Base-by-base conservation (phyloP, 768 basidiomycete species). In the Boletus barrowsii region DNA sequence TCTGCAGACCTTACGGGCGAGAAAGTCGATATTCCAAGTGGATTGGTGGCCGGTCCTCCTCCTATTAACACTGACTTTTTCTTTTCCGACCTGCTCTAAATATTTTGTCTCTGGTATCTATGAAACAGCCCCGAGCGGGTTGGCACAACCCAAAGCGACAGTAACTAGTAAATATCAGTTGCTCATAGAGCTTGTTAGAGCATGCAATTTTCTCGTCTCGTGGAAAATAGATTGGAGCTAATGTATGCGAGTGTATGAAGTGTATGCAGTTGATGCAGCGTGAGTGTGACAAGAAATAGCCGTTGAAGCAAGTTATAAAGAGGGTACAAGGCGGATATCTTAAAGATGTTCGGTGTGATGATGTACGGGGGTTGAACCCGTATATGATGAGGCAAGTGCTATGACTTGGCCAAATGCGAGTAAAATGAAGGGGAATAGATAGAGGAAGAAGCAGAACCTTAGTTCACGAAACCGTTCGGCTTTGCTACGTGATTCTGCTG, bases 301-400 rank as follows among this genome's bases (percentile, higher is more conserved):
- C 61, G 62, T 67, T 66, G 68, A 65, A 62, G 68, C 64, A 44
- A 29, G 49, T 49, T 42, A 49, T 41, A 3, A 22, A 43, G 39
- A 37, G 37, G 43, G 37, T 36, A 51, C 50, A 64, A 24, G 18
- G 20, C 29, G 30, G 41, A 68, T 62, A 70, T 68, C 51, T 1
- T 61, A 55, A 52, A 54, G 42, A 54, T 49, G 48, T 63, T 50
- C 36, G 18, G 55, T 43, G 60, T 60, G 68, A 69, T 73, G 68
- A 71, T 73, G 73, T 76, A 79, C 85, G 87, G 87, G 87, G 87
- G 88, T 90, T 90, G 88, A 90, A 90, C 88, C 88, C 87, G 87
- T 78, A 72, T 63, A 66, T 64, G 70, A 61, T 62, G 37, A 47
- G 22, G 22, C 3, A 22, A 63, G 36, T 63, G 59, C 49, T 44